Conservation (phyloP, 805 yeast genomes). For the Sugiyamaella smithiae region DNA sequence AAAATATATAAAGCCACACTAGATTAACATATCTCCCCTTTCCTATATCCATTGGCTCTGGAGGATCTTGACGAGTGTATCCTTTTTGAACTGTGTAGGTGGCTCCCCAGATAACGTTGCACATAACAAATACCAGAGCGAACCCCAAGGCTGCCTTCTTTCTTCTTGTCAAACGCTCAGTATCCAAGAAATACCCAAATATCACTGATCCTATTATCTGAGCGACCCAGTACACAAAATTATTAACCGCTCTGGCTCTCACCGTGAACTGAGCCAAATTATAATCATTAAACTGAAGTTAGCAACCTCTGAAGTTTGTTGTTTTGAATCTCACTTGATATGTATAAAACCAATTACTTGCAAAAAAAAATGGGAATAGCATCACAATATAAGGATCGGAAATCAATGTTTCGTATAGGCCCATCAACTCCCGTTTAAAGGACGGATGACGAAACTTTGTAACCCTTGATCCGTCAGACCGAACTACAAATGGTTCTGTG, state of each 20-base stretch:
- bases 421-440: conserved; percentile 37
- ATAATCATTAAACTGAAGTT: conserved; percentile 9
- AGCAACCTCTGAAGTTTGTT: no score
- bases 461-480: conserved; percentile 46
- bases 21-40: conserved; percentile 46
- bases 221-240: conserved; percentile 49
- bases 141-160: conserved; percentile 47
- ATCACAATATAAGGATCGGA: conserved; percentile 41
- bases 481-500: conserved; percentile 38
- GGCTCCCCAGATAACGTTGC: conserved; percentile 43
- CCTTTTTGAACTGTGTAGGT: conserved; percentile 27
- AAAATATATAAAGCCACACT: conserved; percentile 48
- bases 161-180: conserved; percentile 39
- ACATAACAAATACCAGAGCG: conserved; percentile 38
- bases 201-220: conserved; percentile 54
- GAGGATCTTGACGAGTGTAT: conserved; percentile 38
- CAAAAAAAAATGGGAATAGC: conserved; percentile 54
- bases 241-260: conserved; percentile 55
- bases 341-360: conserved; percentile 58
- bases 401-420: conserved; percentile 37
- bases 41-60: conserved; percentile 37
- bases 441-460: conserved; percentile 34
- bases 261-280: conserved; percentile 52
- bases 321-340: no score
- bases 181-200: conserved; percentile 48